Conservation (phyloP, 441 rosid species). For the Rhodomyrtus psidioides region DNA sequence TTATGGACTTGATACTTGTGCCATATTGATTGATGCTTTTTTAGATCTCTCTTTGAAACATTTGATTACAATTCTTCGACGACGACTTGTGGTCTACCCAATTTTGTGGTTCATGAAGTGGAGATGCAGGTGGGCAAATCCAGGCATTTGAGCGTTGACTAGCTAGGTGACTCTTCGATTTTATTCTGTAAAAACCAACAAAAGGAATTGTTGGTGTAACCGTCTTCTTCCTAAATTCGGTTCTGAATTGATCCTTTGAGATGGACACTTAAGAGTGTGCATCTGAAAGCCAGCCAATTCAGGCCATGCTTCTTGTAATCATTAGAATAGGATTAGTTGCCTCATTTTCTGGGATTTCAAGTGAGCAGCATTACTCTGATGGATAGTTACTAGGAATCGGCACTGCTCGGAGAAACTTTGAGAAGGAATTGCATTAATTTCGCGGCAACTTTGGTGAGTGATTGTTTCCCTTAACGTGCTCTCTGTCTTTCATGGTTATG, state of each 20-base stretch:
- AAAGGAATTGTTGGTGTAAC: not conserved
- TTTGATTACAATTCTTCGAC: slow-evolving; percentile 4
- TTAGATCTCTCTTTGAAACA: not conserved
- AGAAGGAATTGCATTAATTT: not conserved
- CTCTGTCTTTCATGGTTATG: not conserved
- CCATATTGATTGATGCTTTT: not conserved
- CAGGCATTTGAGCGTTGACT: not conserved
- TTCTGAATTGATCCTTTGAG: not conserved
- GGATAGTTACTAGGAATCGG: not conserved
- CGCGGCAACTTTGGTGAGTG: not conserved
- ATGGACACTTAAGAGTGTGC: not conserved
- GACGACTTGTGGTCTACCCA: slow-evolving; percentile 31
- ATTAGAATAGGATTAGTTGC: not conserved
- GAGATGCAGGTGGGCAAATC: not conserved
- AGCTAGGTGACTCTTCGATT: not conserved
- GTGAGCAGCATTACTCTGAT: not conserved
- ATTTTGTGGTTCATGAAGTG: slow-evolving; percentile 36
- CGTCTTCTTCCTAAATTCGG: not conserved
- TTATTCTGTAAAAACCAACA: not conserved
- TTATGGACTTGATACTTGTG: slow-evolving; percentile 1
- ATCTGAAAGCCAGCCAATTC: not conserved
- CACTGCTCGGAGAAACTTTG: not conserved
- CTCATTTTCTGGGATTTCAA: not conserved
- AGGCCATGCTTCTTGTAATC: not conserved
- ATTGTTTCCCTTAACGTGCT: not conserved